Conservation (phyloP, 495 filamentous ascomycete species). For the Durotheca rogersii region DNA sequence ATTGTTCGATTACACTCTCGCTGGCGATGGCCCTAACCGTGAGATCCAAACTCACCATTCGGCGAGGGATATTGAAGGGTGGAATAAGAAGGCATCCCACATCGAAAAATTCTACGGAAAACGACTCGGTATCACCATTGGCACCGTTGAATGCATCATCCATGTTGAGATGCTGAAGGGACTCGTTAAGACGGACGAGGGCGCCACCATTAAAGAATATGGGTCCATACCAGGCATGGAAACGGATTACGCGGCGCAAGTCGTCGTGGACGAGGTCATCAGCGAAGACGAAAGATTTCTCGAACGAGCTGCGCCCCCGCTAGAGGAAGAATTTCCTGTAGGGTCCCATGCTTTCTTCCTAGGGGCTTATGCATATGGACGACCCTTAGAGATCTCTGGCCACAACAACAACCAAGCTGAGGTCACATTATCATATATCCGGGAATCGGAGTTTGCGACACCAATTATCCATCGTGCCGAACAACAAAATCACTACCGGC, state of each 20-base stretch:
- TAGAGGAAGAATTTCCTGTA: constrained; percentile 89
- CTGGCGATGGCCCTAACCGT: constrained; percentile 59
- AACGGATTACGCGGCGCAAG: constrained; percentile 86
- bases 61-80: constrained; percentile 76
- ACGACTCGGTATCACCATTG: constrained; percentile 83
- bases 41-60: constrained; percentile 67
- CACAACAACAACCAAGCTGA: constrained; percentile 72
- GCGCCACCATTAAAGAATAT: constrained; percentile 91
- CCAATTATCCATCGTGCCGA: constrained; percentile 68
- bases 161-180: constrained; percentile 93
- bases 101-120: constrained; percentile 89
- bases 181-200: constrained; percentile 84
- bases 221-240: constrained; percentile 85
- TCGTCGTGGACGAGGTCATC: constrained; percentile 84
- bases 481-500: constrained; percentile 68
- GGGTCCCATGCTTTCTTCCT: constrained; percentile 86
- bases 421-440: constrained; percentile 68
- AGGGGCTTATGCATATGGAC: constrained; percentile 92
- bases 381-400: constrained; percentile 78
- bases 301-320: constrained; percentile 77
- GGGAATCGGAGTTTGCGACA: constrained; percentile 78
- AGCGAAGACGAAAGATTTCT: constrained; percentile 93
- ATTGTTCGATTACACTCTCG: constrained; percentile 82
- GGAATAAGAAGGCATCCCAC: constrained; percentile 75
- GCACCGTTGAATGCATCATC: constrained; percentile 81